Evolutionary conservation across 1,284 basidiomycete genomes (phyloP).

Genomic region (Marasmius tenuissimus): DNA sequence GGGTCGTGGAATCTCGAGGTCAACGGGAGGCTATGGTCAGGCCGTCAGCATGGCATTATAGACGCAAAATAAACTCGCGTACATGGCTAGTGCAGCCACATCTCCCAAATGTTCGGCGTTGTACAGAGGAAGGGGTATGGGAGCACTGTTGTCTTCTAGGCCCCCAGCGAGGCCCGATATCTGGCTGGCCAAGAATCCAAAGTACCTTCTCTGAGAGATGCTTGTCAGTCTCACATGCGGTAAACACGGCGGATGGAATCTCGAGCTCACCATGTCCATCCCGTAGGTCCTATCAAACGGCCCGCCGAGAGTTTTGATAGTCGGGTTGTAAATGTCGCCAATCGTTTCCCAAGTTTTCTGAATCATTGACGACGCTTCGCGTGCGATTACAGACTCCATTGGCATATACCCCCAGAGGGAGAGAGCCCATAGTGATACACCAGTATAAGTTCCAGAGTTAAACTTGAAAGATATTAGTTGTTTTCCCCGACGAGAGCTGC

Average conservation of each 20-base stretch:
- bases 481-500: background rate
- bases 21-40: constrained; percentile 16
- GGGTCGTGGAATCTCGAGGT: constrained; percentile 27
- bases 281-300: constrained; percentile 31
- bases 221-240: background rate
- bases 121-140: constrained; percentile 25
- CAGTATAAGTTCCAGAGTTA: constrained; percentile 30
- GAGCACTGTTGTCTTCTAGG: constrained; percentile 23
- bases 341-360: constrained; percentile 23
- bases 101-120: constrained; percentile 27
- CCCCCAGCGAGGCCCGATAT: constrained; percentile 27
- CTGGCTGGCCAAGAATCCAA: constrained; percentile 27
- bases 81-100: constrained; percentile 25
- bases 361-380: constrained; percentile 24
- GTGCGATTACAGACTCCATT: constrained; percentile 22
- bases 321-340: constrained; percentile 26
- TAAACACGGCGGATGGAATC: background rate
- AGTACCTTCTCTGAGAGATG: constrained; percentile 22
- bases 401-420: constrained; percentile 33
- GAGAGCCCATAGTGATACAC: constrained; percentile 28
- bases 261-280: constrained; percentile 24
- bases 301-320: constrained; percentile 25
- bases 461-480: constrained; percentile 16
- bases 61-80: constrained; percentile 4
- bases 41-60: background rate